phyloP scores from a whole-genome alignment of 2,329 filamentous ascomycete species.

The Seiridium unicorne region DNA sequence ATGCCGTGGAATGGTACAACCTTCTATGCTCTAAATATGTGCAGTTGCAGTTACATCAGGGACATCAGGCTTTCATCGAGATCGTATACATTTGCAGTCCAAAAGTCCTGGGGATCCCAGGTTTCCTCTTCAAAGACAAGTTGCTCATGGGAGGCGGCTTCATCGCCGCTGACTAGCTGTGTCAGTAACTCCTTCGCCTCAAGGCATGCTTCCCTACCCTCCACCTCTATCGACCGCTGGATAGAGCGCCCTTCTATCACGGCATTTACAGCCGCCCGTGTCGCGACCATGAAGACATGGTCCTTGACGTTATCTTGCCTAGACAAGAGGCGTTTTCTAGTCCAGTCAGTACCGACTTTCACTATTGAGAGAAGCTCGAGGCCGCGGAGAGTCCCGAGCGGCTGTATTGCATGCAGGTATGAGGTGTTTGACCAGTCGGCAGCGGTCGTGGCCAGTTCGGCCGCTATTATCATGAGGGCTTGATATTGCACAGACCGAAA shows the following conservation, averaged over 20 bases:
- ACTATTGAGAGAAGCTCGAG: neutral
- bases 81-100: neutral
- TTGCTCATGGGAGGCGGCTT: neutral
- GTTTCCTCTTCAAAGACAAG: neutral
- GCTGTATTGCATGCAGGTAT: neutral
- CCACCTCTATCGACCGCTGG: no score
- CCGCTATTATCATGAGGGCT: neutral
- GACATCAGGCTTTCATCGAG: no score
- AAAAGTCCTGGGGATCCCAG: neutral
- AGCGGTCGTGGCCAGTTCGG: neutral
- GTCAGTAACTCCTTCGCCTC: neutral
- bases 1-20: no score
- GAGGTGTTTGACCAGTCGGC: neutral
- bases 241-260: neutral
- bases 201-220: neutral
- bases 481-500: neutral
- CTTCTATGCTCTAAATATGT: no score
- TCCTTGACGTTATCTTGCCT: neutral
- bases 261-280: neutral
- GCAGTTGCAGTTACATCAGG: no score
- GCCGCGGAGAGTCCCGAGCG: neutral
- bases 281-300: neutral
- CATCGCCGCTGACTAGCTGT: neutral
- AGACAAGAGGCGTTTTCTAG: neutral
- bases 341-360: neutral